Evolutionary conservation across 129 eudicot genomes (phyloP).

Genomic region (Oenanthe sinensis): DNA sequence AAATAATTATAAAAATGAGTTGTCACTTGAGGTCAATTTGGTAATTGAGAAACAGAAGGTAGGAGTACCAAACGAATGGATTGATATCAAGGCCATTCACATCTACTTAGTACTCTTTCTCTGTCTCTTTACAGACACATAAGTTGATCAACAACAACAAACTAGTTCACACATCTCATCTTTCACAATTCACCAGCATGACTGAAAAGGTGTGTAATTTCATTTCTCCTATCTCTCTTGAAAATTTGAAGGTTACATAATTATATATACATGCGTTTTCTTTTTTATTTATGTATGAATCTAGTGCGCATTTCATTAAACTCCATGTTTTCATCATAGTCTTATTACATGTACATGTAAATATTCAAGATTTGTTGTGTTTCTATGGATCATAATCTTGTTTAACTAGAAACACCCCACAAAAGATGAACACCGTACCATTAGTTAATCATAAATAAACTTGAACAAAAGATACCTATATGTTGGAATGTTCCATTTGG

Average conservation of each 20-base stretch:
- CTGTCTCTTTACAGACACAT: neutral
- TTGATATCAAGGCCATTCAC: neutral
- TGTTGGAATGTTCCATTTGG: neutral
- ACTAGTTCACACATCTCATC: neutral
- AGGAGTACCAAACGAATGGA: slow-evolving; percentile 4
- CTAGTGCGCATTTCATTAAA: neutral
- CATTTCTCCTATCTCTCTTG: neutral
- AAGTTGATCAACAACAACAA: neutral
- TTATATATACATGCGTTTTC: neutral
- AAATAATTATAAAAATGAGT: neutral
- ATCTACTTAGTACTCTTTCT: neutral
- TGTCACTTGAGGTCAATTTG: neutral
- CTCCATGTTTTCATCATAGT: neutral
- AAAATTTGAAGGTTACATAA: neutral
- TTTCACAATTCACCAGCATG: slow-evolving; percentile 1
- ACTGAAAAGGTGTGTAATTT: neutral
- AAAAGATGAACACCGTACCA: too few relatives aligned
- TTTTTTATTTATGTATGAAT: neutral
- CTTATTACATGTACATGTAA: neutral
- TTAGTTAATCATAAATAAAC: too few relatives aligned
- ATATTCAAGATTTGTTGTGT: neutral
- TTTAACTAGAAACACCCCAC: neutral
- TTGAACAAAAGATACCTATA: neutral
- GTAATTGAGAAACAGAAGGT: neutral
- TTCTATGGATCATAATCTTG: neutral